Evolutionary conservation across 2,329 filamentous ascomycete genomes (phyloP), one percentile per base, ranked within the genome.

Genomic region (Didymella glomerata): DNA sequence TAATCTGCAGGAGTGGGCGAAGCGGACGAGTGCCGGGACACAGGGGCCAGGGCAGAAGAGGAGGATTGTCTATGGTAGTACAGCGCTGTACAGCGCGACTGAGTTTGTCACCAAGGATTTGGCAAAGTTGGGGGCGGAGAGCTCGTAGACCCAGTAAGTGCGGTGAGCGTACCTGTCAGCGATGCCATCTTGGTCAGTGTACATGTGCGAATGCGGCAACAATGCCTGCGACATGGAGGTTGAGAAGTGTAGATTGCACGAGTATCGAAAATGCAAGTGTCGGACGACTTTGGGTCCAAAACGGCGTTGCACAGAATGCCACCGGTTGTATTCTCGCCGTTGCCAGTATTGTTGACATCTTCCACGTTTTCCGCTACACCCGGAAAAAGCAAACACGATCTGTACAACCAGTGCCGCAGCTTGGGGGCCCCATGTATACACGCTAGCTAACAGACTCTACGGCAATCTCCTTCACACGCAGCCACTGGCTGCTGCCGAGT

Each of bases 1-100:
- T 20, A 99, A 99, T 77, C 77, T 99, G 75, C 92, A 97, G 75
- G 95, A 98, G 74, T 99, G 95, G 95, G 92, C 94, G 5, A 88
- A 87, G 76, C 85, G 94, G 65, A 93, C 92, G 47, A 83, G 84
- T 47, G 87, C 87, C 14, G 79, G 79, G 34, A 82, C 56, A 81
- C 41, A 80, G 78, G 14, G 79, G 81, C 79, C 79, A 10, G 85
- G 87, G 9, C 84, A 86, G 22, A 90, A 87, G 76, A 90, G 91
- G 78, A 85, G 93, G 64, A 90, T 99, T 10, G 91, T 98, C 1
- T 99, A 99, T 77, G 95, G 95, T 18, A 96, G 93, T 73, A 99
- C 95, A 14, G 94, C 88, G 62, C 74, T 89, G 63, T 81, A 89
- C 64, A 88, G 86, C 68, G 85, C 87, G 10, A 83, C 81, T 55